phyloP scores from a whole-genome alignment of 495 filamentous ascomycete species.

The Letharia lupina region DNA sequence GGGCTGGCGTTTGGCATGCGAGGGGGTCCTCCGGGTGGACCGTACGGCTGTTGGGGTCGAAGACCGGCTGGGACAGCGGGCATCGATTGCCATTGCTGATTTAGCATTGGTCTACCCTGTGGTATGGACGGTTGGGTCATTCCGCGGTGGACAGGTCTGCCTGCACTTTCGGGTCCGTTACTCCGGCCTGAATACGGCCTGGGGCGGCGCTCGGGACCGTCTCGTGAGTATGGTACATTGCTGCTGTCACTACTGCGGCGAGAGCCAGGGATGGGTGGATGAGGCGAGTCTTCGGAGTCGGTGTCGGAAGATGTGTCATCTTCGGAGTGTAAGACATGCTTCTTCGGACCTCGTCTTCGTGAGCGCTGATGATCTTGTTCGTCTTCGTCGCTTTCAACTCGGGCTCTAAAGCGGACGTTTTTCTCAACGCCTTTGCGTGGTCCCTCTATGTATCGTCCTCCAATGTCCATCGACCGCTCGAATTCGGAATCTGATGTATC shows the following conservation, averaged over 20 bases:
- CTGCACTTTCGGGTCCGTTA: conserved; percentile 17
- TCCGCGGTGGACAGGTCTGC: background rate
- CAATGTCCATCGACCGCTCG: conserved; percentile 24
- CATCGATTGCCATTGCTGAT: conserved; percentile 13
- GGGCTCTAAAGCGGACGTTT: conserved; percentile 34
- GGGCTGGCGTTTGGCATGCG: conserved; percentile 17
- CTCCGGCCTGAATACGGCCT: conserved; percentile 17
- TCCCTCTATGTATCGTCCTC: conserved; percentile 36
- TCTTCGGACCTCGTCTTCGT: conserved; percentile 22
- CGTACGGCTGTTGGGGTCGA: conserved; percentile 10
- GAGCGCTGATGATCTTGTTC: conserved; percentile 21
- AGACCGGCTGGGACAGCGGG: conserved; percentile 5
- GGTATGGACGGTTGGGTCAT: conserved; percentile 9
- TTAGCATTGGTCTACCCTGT: conserved; percentile 5
- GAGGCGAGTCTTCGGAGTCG: conserved; percentile 15
- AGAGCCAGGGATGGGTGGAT: conserved; percentile 1
- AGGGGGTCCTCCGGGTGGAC: conserved; percentile 3
- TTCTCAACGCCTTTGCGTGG: conserved; percentile 26
- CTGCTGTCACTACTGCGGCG: conserved; percentile 14
- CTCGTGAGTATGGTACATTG: conserved; percentile 10
- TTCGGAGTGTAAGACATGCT: conserved; percentile 26
- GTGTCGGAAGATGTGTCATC: conserved; percentile 19
- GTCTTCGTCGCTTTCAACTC: conserved; percentile 37
- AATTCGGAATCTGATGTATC: conserved; percentile 29
- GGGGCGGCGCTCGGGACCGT: conserved; percentile 13